Evolutionary conservation across 495 filamentous ascomycete genomes (phyloP).

Genomic region (Paragyromitra xinjiangensis): DNA sequence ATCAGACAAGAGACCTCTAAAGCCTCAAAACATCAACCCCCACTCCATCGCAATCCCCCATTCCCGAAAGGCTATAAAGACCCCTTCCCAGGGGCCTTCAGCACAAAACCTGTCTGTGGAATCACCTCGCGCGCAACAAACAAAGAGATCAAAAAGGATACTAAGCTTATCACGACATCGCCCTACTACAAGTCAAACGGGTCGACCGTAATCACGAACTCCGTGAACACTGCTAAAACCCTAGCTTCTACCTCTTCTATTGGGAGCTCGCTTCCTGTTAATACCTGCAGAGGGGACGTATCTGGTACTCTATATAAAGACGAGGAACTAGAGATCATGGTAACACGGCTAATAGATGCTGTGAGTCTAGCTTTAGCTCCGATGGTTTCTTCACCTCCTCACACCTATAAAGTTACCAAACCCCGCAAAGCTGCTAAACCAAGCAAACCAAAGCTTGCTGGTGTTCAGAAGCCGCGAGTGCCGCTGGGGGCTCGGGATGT

Average conservation of each 20-base stretch:
- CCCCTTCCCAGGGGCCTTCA: neutral
- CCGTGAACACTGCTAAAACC: neutral
- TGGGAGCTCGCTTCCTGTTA: neutral
- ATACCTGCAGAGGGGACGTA: neutral
- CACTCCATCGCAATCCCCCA: neutral
- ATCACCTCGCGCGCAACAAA: neutral
- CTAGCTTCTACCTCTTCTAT: neutral
- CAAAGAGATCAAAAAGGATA: neutral
- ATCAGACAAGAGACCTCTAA: neutral
- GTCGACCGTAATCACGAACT: neutral
- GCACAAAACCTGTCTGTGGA: neutral
- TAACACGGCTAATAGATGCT: neutral
- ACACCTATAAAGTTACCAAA: too few species aligned
- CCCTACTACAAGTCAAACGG: neutral
- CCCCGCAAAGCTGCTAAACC: too few species aligned
- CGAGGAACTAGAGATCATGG: conserved; percentile 4
- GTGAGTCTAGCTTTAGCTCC: neutral
- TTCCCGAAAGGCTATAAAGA: neutral
- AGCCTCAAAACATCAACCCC: neutral
- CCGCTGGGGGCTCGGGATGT: neutral
- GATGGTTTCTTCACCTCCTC: neutral
- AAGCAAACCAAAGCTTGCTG: neutral
- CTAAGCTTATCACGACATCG: conserved; percentile 2
- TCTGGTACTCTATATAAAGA: neutral
- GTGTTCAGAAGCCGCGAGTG: neutral